These are phyloP conservation scores for Staphylotrichum tortipilum DNA, from an alignment of 495 filamentous ascomycete genomes.

Conservation along the genomic window DNA sequence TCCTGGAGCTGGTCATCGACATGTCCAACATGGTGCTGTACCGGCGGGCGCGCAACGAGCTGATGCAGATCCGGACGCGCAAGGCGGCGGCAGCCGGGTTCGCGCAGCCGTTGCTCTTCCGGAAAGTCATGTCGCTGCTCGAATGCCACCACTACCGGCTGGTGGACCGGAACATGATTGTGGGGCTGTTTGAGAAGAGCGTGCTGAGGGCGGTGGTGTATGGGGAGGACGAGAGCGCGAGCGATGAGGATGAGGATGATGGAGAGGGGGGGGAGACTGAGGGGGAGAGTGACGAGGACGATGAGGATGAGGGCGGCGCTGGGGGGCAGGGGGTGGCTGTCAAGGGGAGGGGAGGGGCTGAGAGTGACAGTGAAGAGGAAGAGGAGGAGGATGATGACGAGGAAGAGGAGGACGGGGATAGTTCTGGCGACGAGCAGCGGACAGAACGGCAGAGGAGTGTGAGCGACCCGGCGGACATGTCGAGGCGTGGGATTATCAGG, in stretches of 20 bases:
- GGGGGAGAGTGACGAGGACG: slow-evolving; percentile 14
- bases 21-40: slow-evolving; percentile 83
- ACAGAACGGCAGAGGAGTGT: slow-evolving; percentile 46
- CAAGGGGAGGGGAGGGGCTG: background rate
- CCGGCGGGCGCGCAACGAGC: slow-evolving; percentile 64
- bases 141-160: slow-evolving; percentile 86
- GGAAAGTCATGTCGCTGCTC: slow-evolving; percentile 72
- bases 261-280: slow-evolving; percentile 2
- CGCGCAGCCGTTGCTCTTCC: slow-evolving; percentile 65
- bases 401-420: slow-evolving; percentile 16
- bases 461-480: slow-evolving; percentile 35
- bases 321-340: background rate
- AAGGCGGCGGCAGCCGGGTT: slow-evolving; percentile 58
- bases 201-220: slow-evolving; percentile 74
- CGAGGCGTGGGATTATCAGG: slow-evolving; percentile 14
- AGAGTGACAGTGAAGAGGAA: background rate
- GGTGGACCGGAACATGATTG: slow-evolving; percentile 72
- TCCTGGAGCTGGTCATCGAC: slow-evolving; percentile 72
- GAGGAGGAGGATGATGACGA: background rate
- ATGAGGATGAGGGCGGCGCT: slow-evolving; percentile 8
- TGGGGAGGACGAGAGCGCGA: slow-evolving; percentile 35
- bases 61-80: slow-evolving; percentile 46
- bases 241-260: slow-evolving; percentile 1
- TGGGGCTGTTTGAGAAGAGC: slow-evolving; percentile 86
- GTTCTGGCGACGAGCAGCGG: slow-evolving; percentile 38